Conservation (phyloP, 805 yeast genomes). For the Cyberlindnera sargentensis region DNA sequence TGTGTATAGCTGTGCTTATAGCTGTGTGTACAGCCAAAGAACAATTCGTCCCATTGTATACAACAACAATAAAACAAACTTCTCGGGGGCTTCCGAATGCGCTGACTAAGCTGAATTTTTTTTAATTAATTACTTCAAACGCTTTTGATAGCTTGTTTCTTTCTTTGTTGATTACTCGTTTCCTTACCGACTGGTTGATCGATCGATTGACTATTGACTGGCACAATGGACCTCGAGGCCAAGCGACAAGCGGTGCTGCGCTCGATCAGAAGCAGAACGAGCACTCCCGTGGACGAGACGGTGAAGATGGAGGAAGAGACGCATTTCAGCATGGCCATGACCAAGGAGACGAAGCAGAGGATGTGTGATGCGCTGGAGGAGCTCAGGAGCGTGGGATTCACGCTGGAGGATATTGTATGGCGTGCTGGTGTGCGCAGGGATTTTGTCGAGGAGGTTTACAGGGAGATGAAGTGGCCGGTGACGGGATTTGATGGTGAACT, state of each 20-base stretch:
- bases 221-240: constrained; percentile 11
- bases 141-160: background rate
- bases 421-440: constrained; percentile 13
- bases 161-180: no score
- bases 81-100: background rate
- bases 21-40: no score
- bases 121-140: no score
- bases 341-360: background rate
- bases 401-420: constrained; percentile 15
- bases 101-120: background rate
- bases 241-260: constrained; percentile 21
- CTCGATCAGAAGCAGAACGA: constrained; percentile 13
- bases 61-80: no score
- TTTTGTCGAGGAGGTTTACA: constrained; percentile 15
- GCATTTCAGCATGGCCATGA: background rate
- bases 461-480: constrained; percentile 16
- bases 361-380: constrained; percentile 11
- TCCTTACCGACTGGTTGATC: no score
- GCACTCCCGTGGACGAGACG: constrained; percentile 2
- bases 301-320: background rate
- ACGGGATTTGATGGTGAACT: constrained; percentile 3
- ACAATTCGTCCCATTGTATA: no score
- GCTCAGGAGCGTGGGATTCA: constrained; percentile 18
- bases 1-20: no score
- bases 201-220: no score